phyloP scores from a whole-genome alignment of 306 rosid genomes.

The Prunus campanulata region DNA sequence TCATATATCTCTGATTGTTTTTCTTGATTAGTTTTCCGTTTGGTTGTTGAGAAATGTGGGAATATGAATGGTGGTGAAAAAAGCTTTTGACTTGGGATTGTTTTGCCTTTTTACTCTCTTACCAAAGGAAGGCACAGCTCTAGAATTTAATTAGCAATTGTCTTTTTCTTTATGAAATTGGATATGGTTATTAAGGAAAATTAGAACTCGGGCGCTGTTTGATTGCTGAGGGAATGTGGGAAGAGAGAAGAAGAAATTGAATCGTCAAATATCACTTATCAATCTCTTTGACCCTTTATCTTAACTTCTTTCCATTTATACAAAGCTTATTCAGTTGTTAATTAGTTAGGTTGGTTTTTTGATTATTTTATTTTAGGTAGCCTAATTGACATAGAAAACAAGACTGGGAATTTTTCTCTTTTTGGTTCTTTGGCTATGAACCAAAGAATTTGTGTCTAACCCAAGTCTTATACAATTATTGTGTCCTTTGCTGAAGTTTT shows the following conservation, averaged over 20 bases:
- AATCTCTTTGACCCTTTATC: background rate
- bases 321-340: background rate
- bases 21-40: constrained; percentile 1
- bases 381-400: background rate
- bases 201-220: constrained; percentile 9
- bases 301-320: background rate
- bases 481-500: background rate
- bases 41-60: constrained; percentile 2
- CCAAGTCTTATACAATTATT: background rate
- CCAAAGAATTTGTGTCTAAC: background rate
- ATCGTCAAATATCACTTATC: background rate
- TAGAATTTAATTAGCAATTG: background rate
- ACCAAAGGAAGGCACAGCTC: background rate
- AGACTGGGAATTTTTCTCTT: background rate
- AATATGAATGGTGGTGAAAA: background rate
- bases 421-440: background rate
- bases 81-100: background rate
- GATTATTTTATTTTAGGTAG: background rate
- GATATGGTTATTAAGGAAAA: background rate
- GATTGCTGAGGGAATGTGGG: background rate
- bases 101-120: background rate
- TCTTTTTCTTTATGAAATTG: background rate
- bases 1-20: background rate
- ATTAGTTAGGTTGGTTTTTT: background rate
- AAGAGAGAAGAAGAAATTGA: background rate